These are phyloP conservation scores for Nakazawaea wickerhamii DNA, from an alignment of 805 yeast species.

Conservation along the genomic window DNA sequence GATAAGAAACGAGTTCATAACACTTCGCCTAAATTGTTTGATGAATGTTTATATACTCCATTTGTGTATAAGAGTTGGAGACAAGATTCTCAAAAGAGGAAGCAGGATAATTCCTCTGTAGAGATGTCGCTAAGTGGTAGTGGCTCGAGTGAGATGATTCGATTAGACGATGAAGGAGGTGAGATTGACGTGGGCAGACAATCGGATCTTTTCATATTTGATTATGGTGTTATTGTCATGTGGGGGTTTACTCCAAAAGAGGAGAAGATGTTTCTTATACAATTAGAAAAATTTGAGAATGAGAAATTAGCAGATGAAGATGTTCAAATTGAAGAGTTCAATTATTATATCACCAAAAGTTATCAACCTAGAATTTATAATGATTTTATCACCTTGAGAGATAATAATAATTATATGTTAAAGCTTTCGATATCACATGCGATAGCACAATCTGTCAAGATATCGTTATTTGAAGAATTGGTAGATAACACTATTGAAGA, in stretches of 20 bases:
- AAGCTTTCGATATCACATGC: slow-evolving; percentile 94
- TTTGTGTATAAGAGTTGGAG: slow-evolving; percentile 81
- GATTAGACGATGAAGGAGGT: slow-evolving; percentile 92
- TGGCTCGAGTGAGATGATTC: slow-evolving; percentile 33
- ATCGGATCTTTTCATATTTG: slow-evolving; percentile 81
- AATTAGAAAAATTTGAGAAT: slow-evolving; percentile 83
- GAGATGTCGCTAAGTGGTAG: slow-evolving; percentile 6
- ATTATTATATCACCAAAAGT: slow-evolving; percentile 87
- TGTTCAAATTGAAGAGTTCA: slow-evolving; percentile 90
- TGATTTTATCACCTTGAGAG: slow-evolving; percentile 89
- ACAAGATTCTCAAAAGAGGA: slow-evolving; percentile 24
- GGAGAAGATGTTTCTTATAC: slow-evolving; percentile 74
- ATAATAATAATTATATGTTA: slow-evolving; percentile 84
- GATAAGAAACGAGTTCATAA: slow-evolving; percentile 70
- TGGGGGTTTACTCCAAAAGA: slow-evolving; percentile 93
- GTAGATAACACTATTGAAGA: slow-evolving; percentile 96
- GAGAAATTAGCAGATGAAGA: slow-evolving; percentile 91
- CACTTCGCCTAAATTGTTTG: slow-evolving; percentile 82
- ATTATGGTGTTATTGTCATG: slow-evolving; percentile 93
- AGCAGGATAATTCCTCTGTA: slow-evolving; percentile 2
- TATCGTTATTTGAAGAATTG: slow-evolving; percentile 90
- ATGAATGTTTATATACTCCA: slow-evolving; percentile 92
- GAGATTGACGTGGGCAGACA: slow-evolving; percentile 82
- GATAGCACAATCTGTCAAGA: slow-evolving; percentile 90
- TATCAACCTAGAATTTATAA: slow-evolving; percentile 95